Evolutionary conservation across 257 asterid genomes (phyloP).

Genomic region (Nicotiana tabacum): DNA sequence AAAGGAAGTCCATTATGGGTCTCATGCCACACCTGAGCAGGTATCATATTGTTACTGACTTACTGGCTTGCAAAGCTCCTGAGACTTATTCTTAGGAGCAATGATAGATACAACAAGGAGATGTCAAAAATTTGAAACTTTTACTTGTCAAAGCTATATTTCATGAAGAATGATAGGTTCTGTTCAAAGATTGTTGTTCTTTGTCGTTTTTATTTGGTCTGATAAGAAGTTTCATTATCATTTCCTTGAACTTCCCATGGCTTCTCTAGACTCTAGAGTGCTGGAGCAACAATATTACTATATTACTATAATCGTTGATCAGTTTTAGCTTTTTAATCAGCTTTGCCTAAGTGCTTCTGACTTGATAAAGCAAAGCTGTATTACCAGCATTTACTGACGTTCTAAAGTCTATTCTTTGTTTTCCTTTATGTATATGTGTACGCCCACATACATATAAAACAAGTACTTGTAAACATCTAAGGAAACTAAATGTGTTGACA

Average conservation of each 20-base stretch:
- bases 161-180: background rate
- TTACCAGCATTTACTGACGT: background rate
- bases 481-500: background rate
- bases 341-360: background rate
- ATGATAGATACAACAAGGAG: background rate
- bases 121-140: background rate
- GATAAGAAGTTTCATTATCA: background rate
- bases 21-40: slow-evolving; percentile 80
- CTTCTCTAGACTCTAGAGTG: background rate
- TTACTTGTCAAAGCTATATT: background rate
- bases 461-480: background rate
- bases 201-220: background rate
- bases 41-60: slow-evolving; percentile 22
- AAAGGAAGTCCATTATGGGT: slow-evolving; percentile 71
- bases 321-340: background rate
- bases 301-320: background rate
- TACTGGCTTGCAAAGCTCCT: too few relatives aligned
- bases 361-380: background rate
- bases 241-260: background rate
- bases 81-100: background rate
- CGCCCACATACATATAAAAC: background rate
- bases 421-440: background rate
- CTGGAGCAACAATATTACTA: background rate
- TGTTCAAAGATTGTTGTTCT: background rate
- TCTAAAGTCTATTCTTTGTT: background rate